Conservation (phyloP, 306 rosid genomes). For the Malus fusca region DNA sequence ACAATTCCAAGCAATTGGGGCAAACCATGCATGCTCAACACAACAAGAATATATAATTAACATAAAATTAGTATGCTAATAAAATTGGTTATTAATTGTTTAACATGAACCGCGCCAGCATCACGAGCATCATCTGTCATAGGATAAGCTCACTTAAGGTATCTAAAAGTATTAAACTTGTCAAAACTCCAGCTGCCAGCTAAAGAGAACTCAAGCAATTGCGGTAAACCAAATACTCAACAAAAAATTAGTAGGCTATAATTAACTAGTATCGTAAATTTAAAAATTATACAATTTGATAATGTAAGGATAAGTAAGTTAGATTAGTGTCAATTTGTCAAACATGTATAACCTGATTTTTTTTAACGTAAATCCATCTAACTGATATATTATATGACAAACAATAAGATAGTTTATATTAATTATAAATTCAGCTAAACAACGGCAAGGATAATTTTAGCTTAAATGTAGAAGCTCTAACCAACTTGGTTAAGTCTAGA, state of each 20-base stretch:
- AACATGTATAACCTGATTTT: neutral
- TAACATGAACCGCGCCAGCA: neutral
- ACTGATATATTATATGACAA: neutral
- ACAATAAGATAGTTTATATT: neutral
- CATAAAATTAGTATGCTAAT: no score
- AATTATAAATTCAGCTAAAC: no score
- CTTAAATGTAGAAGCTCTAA: no score
- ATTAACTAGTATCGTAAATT: no score
- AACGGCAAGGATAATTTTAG: no score
- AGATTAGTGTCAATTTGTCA: neutral
- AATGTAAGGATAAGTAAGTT: neutral
- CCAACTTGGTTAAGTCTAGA: neutral
- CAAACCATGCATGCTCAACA: neutral
- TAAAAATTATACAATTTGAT: neutral
- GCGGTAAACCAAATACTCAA: neutral
- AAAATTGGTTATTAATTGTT: neutral
- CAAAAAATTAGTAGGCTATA: no score
- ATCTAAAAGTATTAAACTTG: neutral
- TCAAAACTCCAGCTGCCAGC: neutral
- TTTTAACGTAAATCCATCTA: neutral
- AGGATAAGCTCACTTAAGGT: neutral
- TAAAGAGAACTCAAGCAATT: neutral
- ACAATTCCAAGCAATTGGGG: neutral
- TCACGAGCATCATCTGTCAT: neutral
- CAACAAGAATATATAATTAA: no score